Conservation (phyloP, 495 filamentous ascomycete genomes). For the Collariella sp. region DNA sequence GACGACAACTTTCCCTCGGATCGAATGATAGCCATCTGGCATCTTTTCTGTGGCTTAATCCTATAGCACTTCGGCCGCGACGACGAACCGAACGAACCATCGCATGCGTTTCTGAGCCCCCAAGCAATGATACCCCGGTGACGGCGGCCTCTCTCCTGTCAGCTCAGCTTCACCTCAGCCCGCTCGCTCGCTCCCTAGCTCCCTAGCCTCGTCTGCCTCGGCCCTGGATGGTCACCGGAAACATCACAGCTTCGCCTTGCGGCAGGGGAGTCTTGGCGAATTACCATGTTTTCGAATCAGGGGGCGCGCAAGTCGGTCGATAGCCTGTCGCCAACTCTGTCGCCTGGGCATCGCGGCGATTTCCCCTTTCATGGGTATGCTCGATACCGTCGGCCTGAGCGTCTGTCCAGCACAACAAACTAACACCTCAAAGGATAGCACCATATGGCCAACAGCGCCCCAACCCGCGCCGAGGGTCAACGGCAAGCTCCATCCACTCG, state of each 20-base stretch:
- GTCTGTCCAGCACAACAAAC: slow-evolving; percentile 14
- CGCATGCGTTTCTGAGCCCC: background rate
- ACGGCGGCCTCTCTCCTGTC: slow-evolving; percentile 7
- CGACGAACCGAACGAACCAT: background rate
- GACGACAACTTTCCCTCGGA: background rate
- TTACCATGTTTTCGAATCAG: slow-evolving; percentile 54
- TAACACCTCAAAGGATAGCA: slow-evolving; percentile 23
- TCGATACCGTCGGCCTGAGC: slow-evolving; percentile 2
- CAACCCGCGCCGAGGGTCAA: slow-evolving; percentile 60
- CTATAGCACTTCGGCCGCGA: background rate
- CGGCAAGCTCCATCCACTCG: slow-evolving; percentile 78
- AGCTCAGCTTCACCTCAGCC: background rate
- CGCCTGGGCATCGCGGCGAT: slow-evolving; percentile 44
- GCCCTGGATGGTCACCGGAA: slow-evolving; percentile 19
- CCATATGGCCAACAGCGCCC: slow-evolving; percentile 20
- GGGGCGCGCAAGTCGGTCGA: slow-evolving; percentile 63
- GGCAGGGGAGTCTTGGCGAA: slow-evolving; percentile 23
- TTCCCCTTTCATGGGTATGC: slow-evolving; percentile 49
- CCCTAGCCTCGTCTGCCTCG: background rate
- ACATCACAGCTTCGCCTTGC: slow-evolving; percentile 9
- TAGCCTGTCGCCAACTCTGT: slow-evolving; percentile 50
- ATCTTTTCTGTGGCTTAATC: background rate
- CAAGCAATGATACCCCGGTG: slow-evolving; percentile 31
- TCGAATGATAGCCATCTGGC: background rate
- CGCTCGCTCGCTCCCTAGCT: background rate